Evolutionary conservation across 148 eudicot species (phyloP), one percentile per base, ranked within the genome.

Genomic region (Persicaria maculosa): DNA sequence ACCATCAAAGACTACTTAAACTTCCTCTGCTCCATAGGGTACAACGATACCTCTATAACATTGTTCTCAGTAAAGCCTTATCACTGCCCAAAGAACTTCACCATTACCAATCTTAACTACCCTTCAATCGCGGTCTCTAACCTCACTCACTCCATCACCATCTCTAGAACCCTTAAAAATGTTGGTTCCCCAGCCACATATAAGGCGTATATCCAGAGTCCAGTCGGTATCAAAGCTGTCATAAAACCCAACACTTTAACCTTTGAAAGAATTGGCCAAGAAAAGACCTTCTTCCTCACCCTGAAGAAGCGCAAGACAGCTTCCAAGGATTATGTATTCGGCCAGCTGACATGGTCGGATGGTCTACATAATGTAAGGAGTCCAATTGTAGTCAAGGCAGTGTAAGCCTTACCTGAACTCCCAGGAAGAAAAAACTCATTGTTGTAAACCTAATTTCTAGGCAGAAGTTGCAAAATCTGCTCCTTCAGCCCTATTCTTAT

Each of bases 111-210:
- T 77, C 78, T 93, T 53, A 93, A 93, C 81, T 93, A 91, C 75
- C 98, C 98, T 36, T 88, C 98, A 4, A 91, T 93, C 72, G 84
- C 98, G 0, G 85, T 91, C 44, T 91, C 93, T 47, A 81, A 79
- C 47, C 91, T 93, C 50, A 80, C 78, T 2, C 77, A 81, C 44
- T 82, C 97, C 0, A 75, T 82, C 62, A 88, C 83, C 1, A 80
- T 93, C 74, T 83, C 80, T 17, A 73, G 98, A 77, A 88, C 82
- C 4, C 76, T 91, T 4, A 93, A 86, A 79, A 93, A 89, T 74
- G 94, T 93, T 10, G 98, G 97, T 16, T 40, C 80, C 0, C 89
- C 93, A 0, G 84, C 85, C 6, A 88, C 82, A 70, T 93, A 93
- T 50, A 75, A 2, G 4, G 91, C 82, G 0, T 71, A 70, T 4